Conservation (phyloP, 257 asterid genomes). For the Cinchona pubescens region DNA sequence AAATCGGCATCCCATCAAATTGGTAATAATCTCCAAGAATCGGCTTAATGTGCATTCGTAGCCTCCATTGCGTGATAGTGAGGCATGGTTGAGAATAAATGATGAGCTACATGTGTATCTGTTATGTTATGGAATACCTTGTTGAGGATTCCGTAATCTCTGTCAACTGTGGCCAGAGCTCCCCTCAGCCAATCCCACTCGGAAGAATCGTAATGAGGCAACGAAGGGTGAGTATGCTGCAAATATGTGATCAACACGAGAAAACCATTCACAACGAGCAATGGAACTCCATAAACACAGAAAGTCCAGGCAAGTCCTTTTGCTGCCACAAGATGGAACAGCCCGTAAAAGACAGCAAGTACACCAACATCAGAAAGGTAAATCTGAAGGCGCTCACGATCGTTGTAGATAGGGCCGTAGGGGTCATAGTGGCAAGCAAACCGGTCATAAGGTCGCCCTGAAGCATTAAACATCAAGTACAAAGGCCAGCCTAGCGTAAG, state of each 20-base stretch:
- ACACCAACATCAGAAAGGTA: conserved; percentile 59
- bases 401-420: conserved; percentile 62
- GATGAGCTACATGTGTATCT: conserved; percentile 80
- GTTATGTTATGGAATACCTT: conserved; percentile 75
- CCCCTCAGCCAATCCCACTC: conserved; percentile 94
- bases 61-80: conserved; percentile 88
- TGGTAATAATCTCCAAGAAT: conserved; percentile 69
- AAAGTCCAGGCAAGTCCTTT: conserved; percentile 64
- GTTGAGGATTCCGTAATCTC: conserved; percentile 75
- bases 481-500: conserved; percentile 78
- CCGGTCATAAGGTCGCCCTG: conserved; percentile 64
- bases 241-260: conserved; percentile 72
- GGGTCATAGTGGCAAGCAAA: conserved; percentile 81
- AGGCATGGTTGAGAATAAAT: conserved; percentile 81
- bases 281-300: conserved; percentile 56
- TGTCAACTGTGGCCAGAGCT: conserved; percentile 66
- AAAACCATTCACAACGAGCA: conserved; percentile 68
- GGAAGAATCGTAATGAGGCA: conserved; percentile 73
- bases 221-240: conserved; percentile 79
- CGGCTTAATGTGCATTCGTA: conserved; percentile 71
- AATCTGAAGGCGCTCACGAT: conserved; percentile 69
- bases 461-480: conserved; percentile 63
- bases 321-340: conserved; percentile 46
- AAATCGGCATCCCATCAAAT: conserved; percentile 61
- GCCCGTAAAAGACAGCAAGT: conserved; percentile 38